Percentiles rank a stretch among this genome's conserved stretches.
These are phyloP conservation scores for Carpinus viminea DNA, from an alignment of 306 rosid species.

Conservation along the genomic window DNA sequence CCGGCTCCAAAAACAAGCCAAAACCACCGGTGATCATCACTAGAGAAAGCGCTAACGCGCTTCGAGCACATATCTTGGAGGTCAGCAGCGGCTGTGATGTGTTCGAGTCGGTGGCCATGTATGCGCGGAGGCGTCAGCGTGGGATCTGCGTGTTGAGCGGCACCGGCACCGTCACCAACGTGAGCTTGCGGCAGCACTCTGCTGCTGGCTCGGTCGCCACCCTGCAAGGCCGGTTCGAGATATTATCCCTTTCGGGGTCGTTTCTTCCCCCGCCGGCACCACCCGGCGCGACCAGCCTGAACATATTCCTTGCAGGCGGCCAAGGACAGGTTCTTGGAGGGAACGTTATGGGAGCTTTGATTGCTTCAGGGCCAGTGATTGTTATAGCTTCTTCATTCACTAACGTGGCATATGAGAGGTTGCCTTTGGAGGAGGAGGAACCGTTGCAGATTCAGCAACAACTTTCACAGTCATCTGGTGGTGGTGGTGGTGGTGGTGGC, in stretches of 20 bases:
- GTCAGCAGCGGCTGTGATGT: slow-evolving; percentile 79
- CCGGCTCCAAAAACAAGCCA: slow-evolving; percentile 79
- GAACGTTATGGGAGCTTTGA: slow-evolving; percentile 77
- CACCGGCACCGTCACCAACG: slow-evolving; percentile 79
- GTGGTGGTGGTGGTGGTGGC: slow-evolving; percentile 21
- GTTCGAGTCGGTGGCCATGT: slow-evolving; percentile 76
- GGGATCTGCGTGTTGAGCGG: slow-evolving; percentile 93
- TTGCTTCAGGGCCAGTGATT: slow-evolving; percentile 83
- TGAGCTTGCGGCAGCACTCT: slow-evolving; percentile 65
- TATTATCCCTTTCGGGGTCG: slow-evolving; percentile 72
- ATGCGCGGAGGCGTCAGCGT: slow-evolving; percentile 73
- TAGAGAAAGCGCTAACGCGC: slow-evolving; percentile 83
- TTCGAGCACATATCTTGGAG: slow-evolving; percentile 89
- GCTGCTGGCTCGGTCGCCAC: slow-evolving; percentile 58
- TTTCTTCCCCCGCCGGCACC: slow-evolving; percentile 95
- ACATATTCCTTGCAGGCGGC: slow-evolving; percentile 78
- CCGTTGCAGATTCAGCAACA: slow-evolving; percentile 56
- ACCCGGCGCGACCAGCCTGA: slow-evolving; percentile 79
- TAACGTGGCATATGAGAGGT: slow-evolving; percentile 85
- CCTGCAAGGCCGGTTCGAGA: slow-evolving; percentile 75
- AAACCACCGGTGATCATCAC: slow-evolving; percentile 87
- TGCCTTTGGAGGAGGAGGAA: slow-evolving; percentile 88
- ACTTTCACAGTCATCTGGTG: slow-evolving; percentile 46
- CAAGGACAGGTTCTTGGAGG: slow-evolving; percentile 95
- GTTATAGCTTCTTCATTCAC: slow-evolving; percentile 91